Percentiles rank a stretch among this genome's conserved stretches.
These are phyloP conservation scores for Tolypocladium cylindrosporum DNA, from an alignment of 2,329 filamentous ascomycete genomes.

Conservation along the genomic window DNA sequence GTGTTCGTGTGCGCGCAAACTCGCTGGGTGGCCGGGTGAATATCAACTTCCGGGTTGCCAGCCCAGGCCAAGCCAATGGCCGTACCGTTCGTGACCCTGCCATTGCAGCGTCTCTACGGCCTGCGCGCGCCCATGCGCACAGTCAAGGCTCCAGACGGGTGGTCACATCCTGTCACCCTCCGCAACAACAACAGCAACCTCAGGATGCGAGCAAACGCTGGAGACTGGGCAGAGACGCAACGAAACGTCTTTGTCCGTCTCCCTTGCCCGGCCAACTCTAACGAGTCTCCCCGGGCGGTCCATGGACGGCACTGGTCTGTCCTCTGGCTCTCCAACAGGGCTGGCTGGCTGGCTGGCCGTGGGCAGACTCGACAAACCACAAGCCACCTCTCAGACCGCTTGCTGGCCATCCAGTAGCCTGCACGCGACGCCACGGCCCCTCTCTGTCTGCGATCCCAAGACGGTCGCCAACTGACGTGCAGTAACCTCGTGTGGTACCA, in stretches of 20 bases:
- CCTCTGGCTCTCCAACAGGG: background rate
- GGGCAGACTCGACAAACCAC: background rate
- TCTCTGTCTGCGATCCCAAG: background rate
- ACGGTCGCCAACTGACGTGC: background rate
- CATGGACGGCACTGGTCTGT: background rate
- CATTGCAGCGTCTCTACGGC: background rate
- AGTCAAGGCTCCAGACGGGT: background rate
- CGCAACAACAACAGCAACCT: background rate
- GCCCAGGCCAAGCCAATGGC: background rate
- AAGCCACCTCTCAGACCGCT: background rate
- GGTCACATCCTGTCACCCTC: background rate
- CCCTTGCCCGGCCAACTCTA: background rate
- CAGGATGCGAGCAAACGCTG: background rate
- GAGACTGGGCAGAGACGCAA: background rate
- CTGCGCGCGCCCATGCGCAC: background rate
- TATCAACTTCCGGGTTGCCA: background rate
- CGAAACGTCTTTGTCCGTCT: background rate
- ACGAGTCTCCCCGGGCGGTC: background rate
- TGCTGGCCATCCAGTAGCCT: background rate
- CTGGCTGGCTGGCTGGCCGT: background rate
- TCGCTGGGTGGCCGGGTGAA: background rate
- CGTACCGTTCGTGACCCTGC: background rate
- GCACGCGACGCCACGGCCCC: background rate
- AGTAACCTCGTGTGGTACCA: background rate
- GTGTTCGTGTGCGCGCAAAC: background rate